Evolutionary conservation across 352 stramenopile genomes (phyloP).

Genomic region (Aphanomyces cochlioides): DNA sequence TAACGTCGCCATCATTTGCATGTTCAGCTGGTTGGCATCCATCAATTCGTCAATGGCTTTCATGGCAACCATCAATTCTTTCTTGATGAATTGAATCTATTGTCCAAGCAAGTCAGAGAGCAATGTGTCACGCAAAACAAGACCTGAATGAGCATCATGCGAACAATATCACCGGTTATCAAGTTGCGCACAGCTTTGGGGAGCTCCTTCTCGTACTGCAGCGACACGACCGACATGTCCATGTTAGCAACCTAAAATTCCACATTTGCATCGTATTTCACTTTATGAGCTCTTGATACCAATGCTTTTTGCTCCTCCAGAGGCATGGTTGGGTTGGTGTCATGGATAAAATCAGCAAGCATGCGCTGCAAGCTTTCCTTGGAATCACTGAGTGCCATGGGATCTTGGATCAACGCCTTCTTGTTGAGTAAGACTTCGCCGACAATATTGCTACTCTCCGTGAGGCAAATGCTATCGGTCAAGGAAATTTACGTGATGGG

Average conservation of each 20-base stretch:
- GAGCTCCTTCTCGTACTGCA: slow-evolving; percentile 69
- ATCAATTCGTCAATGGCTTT: slow-evolving; percentile 83
- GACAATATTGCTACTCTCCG: slow-evolving; percentile 53
- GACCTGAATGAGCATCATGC: slow-evolving; percentile 78
- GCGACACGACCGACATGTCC: slow-evolving; percentile 72
- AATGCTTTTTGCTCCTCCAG: slow-evolving; percentile 43
- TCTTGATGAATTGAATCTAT: slow-evolving; percentile 85
- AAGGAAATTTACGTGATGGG: slow-evolving; percentile 7
- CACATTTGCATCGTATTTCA: background rate
- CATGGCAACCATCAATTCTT: slow-evolving; percentile 85
- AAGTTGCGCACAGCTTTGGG: slow-evolving; percentile 64
- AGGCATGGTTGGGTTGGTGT: slow-evolving; percentile 59
- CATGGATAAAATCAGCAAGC: slow-evolving; percentile 70
- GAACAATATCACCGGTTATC: slow-evolving; percentile 81
- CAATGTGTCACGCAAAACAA: background rate
- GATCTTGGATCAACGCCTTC: slow-evolving; percentile 79
- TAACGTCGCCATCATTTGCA: slow-evolving; percentile 82
- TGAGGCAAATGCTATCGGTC: slow-evolving; percentile 3
- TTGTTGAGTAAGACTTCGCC: slow-evolving; percentile 78
- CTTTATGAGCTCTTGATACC: slow-evolving; percentile 22
- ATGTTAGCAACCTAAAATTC: slow-evolving; percentile 39
- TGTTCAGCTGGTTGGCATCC: slow-evolving; percentile 82
- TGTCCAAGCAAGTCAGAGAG: background rate
- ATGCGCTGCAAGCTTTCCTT: slow-evolving; percentile 80
- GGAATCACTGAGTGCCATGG: slow-evolving; percentile 64